phyloP scores from a whole-genome alignment of 257 asterid species.

The Voacanga thouarsii region DNA sequence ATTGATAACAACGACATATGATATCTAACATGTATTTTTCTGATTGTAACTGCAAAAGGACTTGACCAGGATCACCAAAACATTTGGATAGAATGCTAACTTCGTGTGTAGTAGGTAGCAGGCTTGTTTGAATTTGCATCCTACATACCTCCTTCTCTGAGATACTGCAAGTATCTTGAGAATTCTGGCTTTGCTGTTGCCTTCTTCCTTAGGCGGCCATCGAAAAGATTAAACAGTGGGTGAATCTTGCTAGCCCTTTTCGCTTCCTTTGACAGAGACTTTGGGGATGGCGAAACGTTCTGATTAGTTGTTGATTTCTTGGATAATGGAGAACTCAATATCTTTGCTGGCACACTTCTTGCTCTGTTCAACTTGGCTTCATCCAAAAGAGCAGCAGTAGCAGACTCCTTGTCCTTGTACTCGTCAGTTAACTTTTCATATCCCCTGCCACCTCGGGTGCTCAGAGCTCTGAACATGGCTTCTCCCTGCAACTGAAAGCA shows the following conservation, averaged over 20 bases:
- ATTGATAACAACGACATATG: background rate
- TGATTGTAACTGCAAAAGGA: too few relatives aligned
- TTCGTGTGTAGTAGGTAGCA: background rate
- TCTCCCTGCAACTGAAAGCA: background rate
- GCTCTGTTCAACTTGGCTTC: constrained; percentile 41
- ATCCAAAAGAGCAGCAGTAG: background rate
- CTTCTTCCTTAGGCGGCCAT: constrained; percentile 38
- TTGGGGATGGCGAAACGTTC: background rate
- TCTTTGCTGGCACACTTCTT: constrained; percentile 41
- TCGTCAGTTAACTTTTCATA: constrained; percentile 41
- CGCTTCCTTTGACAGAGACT: constrained; percentile 25
- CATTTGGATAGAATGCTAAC: background rate
- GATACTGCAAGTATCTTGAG: constrained; percentile 66
- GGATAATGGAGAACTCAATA: constrained; percentile 19
- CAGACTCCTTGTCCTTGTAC: constrained; percentile 2
- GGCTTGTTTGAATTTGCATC: constrained; percentile 23
- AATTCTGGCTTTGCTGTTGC: constrained; percentile 69
- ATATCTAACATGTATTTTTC: too few relatives aligned
- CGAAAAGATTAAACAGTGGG: constrained; percentile 27
- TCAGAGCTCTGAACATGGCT: constrained; percentile 61
- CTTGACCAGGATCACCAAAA: too few relatives aligned
- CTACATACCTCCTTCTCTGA: constrained; percentile 66
- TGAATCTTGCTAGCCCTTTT: constrained; percentile 42
- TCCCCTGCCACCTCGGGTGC: constrained; percentile 39
- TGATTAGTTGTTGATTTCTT: constrained; percentile 4